Evolutionary conservation across 345 rosid species (phyloP).

Genomic region (Eucalyptus tenuipes): DNA sequence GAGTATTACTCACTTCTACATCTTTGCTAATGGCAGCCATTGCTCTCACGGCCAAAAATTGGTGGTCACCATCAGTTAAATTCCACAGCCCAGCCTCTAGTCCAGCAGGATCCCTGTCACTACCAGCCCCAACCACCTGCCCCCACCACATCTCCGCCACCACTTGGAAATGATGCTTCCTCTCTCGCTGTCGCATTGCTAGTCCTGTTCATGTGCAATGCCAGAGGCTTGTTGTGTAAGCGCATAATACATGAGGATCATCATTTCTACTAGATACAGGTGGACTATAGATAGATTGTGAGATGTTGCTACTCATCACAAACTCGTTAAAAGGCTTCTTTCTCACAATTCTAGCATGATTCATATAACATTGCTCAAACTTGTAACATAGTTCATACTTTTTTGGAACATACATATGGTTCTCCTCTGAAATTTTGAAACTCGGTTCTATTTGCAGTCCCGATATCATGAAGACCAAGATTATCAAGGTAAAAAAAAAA

Average conservation of each 20-base stretch:
- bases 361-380: background rate
- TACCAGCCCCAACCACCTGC: background rate
- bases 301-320: background rate
- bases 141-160: background rate
- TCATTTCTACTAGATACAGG: background rate
- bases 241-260: background rate
- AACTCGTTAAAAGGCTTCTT: background rate
- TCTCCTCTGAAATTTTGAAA: background rate
- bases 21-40: background rate
- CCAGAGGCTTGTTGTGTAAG: background rate
- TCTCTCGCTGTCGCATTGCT: background rate
- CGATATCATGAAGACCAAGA: background rate
- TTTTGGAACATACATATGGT: background rate
- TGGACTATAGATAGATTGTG: background rate
- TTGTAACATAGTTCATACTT: background rate
- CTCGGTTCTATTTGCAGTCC: fast-evolving
- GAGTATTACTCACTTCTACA: constrained; percentile 20
- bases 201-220: background rate
- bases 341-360: background rate
- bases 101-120: background rate
- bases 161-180: background rate
- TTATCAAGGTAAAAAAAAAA: background rate
- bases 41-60: constrained; percentile 19
- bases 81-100: background rate
- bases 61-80: background rate